phyloP scores from a whole-genome alignment of 163 green algal genomes.

The Smithsoniella earleae region DNA sequence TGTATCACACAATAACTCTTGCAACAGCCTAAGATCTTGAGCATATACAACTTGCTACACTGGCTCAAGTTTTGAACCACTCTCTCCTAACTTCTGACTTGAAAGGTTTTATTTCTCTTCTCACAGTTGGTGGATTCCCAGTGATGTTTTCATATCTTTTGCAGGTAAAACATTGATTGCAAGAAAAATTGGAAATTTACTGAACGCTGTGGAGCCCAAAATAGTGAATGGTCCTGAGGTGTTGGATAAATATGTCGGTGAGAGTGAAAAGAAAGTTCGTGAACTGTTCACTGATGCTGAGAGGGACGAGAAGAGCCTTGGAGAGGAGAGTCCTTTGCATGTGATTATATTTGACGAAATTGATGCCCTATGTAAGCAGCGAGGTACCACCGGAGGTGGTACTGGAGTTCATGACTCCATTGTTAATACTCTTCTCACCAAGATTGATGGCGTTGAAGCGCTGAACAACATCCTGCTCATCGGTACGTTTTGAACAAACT shows the following conservation, averaged over 20 bases:
- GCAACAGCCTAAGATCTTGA: not conserved
- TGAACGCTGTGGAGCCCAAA: conserved; percentile 97
- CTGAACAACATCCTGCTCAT: conserved; percentile 99
- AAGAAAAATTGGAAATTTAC: conserved; percentile 97
- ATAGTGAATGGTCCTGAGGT: conserved; percentile 96
- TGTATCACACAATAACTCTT: conserved; percentile 1
- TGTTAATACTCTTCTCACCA: conserved; percentile 99
- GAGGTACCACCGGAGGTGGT: conserved; percentile 71
- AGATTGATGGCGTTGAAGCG: conserved; percentile 96
- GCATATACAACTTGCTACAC: not conserved
- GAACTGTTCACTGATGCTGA: conserved; percentile 94
- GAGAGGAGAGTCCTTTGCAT: conserved; percentile 73
- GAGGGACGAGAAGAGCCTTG: conserved; percentile 60
- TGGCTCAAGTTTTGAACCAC: not conserved
- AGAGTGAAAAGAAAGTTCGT: conserved; percentile 93
- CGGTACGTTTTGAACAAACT: too few species aligned
- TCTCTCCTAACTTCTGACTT: too few species aligned
- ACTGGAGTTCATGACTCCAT: conserved; percentile 94
- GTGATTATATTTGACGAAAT: conserved; percentile 99
- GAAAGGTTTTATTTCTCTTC: too few species aligned
- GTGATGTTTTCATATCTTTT: too few species aligned
- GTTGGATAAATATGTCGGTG: conserved; percentile 87
- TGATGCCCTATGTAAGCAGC: conserved; percentile 95
- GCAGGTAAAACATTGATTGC: conserved; percentile 98
- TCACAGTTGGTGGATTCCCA: too few species aligned